Base-by-base conservation (phyloP, 208 protist genomes). In the Porcisia deanei region DNA sequence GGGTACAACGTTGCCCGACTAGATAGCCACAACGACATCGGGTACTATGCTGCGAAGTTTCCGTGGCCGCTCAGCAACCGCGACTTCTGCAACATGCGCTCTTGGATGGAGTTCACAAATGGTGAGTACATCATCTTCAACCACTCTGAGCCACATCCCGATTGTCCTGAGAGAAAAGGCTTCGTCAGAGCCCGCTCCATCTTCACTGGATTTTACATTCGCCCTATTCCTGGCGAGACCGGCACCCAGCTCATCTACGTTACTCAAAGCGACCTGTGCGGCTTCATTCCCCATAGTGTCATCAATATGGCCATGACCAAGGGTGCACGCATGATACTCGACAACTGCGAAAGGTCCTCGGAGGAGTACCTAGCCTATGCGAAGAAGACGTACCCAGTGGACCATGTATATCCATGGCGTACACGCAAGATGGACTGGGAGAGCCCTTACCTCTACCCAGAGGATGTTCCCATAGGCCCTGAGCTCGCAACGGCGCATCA, bases 81-180 rank as follows among this genome's bases (percentile, higher is more conserved):
- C 14, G 94, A 97, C 76, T 97, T 98, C 66, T 95, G 91, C 85
- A 98, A 98, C 73, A 81, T 90, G 85, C 89, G 94, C 14, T 95
- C 93, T n/a, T 98, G 94, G 93, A 96, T 94, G 90, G 91, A 97
- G 80, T 95, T 96, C 74, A 87, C 82, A 16, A 94, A 96, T 72
- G 91, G 90, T 9, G 92, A 98, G 73, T 98, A 89, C 75, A 84
- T 98, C 68, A 98, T 98, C 57, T 96, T 98, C 75, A 98, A 98
- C 80, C 93, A 97, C 85, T 97, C 94, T 30, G 91, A 89, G 54
- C 80, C 88, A 34, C 94, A 98, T 78, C 74, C 45, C 9, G 75
- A 85, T 47, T 97, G 92, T 74, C 94, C 94, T 1, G 81, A 66
- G 34, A 95, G 92, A 76, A 94, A 94, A 57, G 71, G 71, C 18